phyloP scores from a whole-genome alignment of 2,329 filamentous ascomycete species.

The Lasiodiplodia hormozganensis region DNA sequence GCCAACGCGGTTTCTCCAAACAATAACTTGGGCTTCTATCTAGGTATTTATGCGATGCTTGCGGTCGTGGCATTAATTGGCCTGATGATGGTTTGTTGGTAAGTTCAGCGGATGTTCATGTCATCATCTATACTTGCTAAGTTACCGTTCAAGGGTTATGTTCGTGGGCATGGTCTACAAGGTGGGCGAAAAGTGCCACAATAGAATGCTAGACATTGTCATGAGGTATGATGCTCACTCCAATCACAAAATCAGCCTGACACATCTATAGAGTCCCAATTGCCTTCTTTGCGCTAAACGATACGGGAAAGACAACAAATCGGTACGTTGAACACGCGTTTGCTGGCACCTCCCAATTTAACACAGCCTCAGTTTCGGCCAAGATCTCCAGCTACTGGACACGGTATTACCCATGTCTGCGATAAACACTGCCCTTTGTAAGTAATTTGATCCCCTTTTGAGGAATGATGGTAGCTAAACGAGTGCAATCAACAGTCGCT shows the following conservation, averaged over 20 bases:
- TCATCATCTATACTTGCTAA: slow-evolving; percentile 6
- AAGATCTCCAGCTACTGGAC: slow-evolving; percentile 57
- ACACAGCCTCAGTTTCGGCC: slow-evolving; percentile 53
- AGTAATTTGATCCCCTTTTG: slow-evolving; percentile 9
- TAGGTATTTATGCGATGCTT: slow-evolving; percentile 43
- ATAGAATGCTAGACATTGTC: no score
- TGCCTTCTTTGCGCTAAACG: no score
- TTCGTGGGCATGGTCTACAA: no score
- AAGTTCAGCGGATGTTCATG: not conserved
- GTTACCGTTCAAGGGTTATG: not conserved
- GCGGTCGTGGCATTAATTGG: slow-evolving; percentile 36
- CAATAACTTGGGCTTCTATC: slow-evolving; percentile 41
- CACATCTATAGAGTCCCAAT: no score
- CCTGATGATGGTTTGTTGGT: not conserved
- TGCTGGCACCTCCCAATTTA: slow-evolving; percentile 26
- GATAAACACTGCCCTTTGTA: no score
- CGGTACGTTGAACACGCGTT: slow-evolving; percentile 51
- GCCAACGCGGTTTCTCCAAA: slow-evolving; percentile 50
- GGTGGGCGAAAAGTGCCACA: no score
- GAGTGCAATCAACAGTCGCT: slow-evolving; percentile 37
- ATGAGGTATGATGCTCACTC: no score
- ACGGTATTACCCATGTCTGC: slow-evolving; percentile 45
- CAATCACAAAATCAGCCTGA: no score
- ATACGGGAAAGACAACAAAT: not conserved
- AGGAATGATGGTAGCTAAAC: slow-evolving; percentile 42